Evolutionary conservation across 805 yeast genomes (phyloP), one percentile per base, ranked within the genome.

Genomic region (Starmera amethionina): DNA sequence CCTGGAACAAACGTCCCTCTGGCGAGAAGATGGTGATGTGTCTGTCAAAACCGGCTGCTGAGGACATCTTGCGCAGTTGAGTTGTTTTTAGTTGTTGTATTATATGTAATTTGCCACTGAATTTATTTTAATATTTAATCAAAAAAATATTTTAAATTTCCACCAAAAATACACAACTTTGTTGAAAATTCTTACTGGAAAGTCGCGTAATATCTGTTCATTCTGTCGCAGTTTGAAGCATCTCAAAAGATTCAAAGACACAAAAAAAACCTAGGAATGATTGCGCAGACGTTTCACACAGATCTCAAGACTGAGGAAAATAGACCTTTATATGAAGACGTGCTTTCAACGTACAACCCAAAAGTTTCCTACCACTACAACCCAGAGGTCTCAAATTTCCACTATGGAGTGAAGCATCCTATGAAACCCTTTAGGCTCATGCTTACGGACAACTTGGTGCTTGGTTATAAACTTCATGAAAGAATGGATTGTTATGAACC

Each of bases 1-100:
- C 98, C 67, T 93, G 98, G 66, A 83, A 93, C 46, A 93, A 72
- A 64, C 98, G 80, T 36, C 98, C 98, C 61, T 93, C 98, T 16
- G 98, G 98, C 32, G 97, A 90, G 68, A 93, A 93, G 54, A 93
- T 89, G 27, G 98, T 93, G 62, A 93, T 93, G 63, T 93, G 98
- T 71, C 98, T 84, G 68, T 93, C 98, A 62, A 89, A 93, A 40
- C 98, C 98, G n/a, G 97, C 95, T 46, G 64, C 65, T 38, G 73
- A 72, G 42, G 72, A 71, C 71, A 67, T 60, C 27, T 22, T 22
- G 27, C 5, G 9, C 27, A 22, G 27, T 22, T 8, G 27, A 22
- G 7, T 22, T 22, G 27, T 22, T 22, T 22, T 22, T 6, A 22
- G 27, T 22, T 22, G 27, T 22, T 22, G 27, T 22, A 22, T 22